Evolutionary conservation across 768 basidiomycete species (phyloP), one percentile per base, ranked within the genome.

Genomic region (Piloderma croceum): DNA sequence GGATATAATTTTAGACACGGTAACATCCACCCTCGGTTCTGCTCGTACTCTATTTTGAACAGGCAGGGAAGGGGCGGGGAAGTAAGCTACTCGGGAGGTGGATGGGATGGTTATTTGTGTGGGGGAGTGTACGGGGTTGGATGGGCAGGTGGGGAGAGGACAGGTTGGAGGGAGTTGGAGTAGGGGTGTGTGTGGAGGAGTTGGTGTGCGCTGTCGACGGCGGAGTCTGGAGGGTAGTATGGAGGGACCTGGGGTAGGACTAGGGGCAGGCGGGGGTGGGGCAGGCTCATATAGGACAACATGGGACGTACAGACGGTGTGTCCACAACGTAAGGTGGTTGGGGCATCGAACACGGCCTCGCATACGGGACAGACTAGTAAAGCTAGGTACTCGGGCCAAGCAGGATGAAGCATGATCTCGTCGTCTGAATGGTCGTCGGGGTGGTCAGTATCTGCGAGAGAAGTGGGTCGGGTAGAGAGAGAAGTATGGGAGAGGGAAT

Each of bases 321-420:
- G 91, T 39, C 91, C 91, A 54, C 91, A 96, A 50, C 68, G 74
- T 29, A 94, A 79, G 7, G 69, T 74, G 24, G 74, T 63, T 3
- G 81, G 80, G 3, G 63, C 54, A 18, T 51, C 42, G 18, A 81
- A 65, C 39, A 62, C 41, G 18, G 58, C 54, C 1, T 52, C 38
- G 49, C 85, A 86, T 59, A 75, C 53, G 3, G 76, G 71, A 53
- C 86, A 88, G 39, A 44, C 41, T 42, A 83, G 63, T 40, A 76
- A 53, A 25, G 65, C 50, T 38, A 62, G 48, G 47, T 56, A 47
- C 33, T 42, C 31, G 37, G 33, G 36, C 34, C 41, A n/a, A n/a
- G 27, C 49, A 45, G 49, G 13, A 22, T 7, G 41, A 32, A 31
- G 23, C 33, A 35, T 27, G 31, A 35, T 22, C 36, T 10, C 20